phyloP scores from a whole-genome alignment of 1,284 basidiomycete genomes.

The Pyrrhoderma noxium region DNA sequence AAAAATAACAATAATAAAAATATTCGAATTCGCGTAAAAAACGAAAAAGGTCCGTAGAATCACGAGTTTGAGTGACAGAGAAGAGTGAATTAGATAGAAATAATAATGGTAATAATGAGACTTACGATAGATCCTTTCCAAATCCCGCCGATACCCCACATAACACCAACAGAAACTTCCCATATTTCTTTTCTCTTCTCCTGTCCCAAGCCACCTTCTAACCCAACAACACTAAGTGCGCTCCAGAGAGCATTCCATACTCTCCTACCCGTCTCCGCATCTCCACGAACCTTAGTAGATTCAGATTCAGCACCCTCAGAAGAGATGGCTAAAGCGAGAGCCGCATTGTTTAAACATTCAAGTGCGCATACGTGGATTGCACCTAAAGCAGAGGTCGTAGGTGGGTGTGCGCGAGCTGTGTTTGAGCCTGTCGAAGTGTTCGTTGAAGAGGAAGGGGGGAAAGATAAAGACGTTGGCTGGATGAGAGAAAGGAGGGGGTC shows the following conservation, averaged over 20 bases:
- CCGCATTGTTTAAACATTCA: conserved; percentile 88
- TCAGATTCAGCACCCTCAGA: conserved; percentile 20
- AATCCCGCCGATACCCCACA: conserved; percentile 72
- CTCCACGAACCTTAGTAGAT: conserved; percentile 31
- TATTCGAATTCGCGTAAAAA: no score
- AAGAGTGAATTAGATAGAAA: no score
- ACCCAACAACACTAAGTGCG: conserved; percentile 51
- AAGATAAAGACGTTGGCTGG: conserved; percentile 70
- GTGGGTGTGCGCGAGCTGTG: conserved; percentile 64
- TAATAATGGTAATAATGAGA: no score
- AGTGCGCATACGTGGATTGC: conserved; percentile 79
- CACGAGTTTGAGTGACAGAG: no score
- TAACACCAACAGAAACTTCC: conserved; percentile 64
- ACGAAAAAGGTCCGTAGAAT: no score
- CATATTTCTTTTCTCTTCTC: conserved; percentile 63
- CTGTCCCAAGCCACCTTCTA: conserved; percentile 50
- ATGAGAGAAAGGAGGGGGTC: conserved; percentile 59
- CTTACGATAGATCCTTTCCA: conserved; percentile 58
- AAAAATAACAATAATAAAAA: no score
- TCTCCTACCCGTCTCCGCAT: conserved; percentile 40
- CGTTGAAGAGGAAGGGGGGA: conserved; percentile 51
- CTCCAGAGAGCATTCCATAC: conserved; percentile 60
- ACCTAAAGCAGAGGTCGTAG: conserved; percentile 76
- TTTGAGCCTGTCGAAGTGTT: not conserved
- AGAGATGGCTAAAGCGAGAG: conserved; percentile 56